Evolutionary conservation across 140 eudicot genomes (phyloP).

Genomic region (Flaveria floridana): DNA sequence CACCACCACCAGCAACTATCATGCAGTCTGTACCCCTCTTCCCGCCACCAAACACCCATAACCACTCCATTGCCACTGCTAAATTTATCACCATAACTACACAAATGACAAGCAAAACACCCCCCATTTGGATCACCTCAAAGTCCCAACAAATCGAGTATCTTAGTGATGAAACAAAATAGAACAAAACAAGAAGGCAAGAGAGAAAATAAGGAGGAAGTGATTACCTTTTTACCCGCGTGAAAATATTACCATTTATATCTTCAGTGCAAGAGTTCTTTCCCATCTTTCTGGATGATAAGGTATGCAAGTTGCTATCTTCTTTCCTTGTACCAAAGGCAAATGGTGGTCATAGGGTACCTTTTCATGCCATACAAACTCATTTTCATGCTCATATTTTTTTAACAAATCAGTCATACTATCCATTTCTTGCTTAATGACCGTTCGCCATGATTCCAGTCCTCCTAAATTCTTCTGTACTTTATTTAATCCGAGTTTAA

Average conservation of each 20-base stretch:
- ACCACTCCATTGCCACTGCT: background rate
- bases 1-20: background rate
- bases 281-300: constrained; percentile 62
- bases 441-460: constrained; percentile 52
- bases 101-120: background rate
- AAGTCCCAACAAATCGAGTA: background rate
- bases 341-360: constrained; percentile 47
- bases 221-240: constrained; percentile 7
- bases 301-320: constrained; percentile 45
- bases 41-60: background rate
- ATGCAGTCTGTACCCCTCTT: background rate
- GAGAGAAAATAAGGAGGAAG: background rate
- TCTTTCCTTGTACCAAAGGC: constrained; percentile 54
- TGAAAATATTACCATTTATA: constrained; percentile 22
- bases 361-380: constrained; percentile 63
- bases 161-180: background rate
- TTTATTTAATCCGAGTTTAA: constrained; percentile 36
- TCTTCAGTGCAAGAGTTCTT: constrained; percentile 48
- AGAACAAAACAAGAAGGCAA: background rate
- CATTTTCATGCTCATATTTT: constrained; percentile 66
- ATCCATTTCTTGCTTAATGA: constrained; percentile 44
- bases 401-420: constrained; percentile 38
- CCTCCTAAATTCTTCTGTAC: constrained; percentile 40
- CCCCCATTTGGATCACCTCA: constrained; percentile 8
- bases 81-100: background rate